Evolutionary conservation across 306 rosid genomes (phyloP).

Genomic region (Cotoneaster glaucophyllus): DNA sequence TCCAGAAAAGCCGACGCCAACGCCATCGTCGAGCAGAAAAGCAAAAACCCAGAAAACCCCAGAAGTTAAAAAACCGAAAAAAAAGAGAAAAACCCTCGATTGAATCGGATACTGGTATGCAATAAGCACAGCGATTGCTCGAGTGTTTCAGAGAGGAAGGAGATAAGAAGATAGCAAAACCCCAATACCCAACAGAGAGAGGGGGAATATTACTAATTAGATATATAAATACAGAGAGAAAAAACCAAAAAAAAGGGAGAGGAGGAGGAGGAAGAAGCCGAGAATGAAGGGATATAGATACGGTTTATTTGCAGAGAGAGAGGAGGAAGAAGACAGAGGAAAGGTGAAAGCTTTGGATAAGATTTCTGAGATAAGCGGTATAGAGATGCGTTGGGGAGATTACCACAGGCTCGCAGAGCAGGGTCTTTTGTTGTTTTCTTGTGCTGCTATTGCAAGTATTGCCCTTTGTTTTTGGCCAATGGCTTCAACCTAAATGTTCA

Average conservation of each 20-base stretch:
- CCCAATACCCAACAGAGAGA: constrained; percentile 10
- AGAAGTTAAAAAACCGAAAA: not conserved
- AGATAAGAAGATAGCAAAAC: not conserved
- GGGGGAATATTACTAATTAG: too few relatives aligned
- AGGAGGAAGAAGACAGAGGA: constrained; percentile 13
- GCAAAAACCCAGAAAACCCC: not conserved
- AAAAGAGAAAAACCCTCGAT: constrained; percentile 24
- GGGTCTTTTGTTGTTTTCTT: constrained; percentile 12
- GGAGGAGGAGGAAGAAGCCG: not conserved
- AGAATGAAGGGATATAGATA: constrained; percentile 35
- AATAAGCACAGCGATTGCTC: constrained; percentile 23
- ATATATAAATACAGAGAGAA: not conserved
- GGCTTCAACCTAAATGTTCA: not conserved
- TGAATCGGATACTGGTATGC: constrained; percentile 24
- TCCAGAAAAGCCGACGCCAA: constrained; percentile 34
- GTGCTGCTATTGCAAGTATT: not conserved
- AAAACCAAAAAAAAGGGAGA: not conserved
- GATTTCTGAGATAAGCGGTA: constrained; percentile 54
- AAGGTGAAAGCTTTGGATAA: constrained; percentile 40
- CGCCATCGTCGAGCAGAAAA: constrained; percentile 26
- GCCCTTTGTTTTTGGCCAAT: not conserved
- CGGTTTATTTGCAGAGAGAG: constrained; percentile 2
- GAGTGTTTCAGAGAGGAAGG: constrained; percentile 25
- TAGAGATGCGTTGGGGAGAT: constrained; percentile 24
- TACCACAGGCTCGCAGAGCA: constrained; percentile 8